Base-by-base conservation (phyloP, 129 eudicot genomes). In the carrot (Daucus carota) region DNA sequence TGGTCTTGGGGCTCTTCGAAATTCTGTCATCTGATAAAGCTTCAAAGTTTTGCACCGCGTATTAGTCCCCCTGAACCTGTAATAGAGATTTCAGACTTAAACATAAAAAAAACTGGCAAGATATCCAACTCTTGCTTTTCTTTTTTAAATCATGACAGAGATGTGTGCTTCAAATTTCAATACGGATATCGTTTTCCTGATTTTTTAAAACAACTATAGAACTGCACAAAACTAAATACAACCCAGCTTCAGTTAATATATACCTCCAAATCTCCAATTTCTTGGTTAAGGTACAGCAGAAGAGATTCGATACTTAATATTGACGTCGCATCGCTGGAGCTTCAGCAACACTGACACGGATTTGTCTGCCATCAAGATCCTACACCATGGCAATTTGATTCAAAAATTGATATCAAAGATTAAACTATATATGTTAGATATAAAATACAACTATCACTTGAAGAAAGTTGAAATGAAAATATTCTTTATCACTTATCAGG, bases 351-450 rank as follows among this genome's bases (percentile, higher is more conserved):
- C 91, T 85, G 38, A 93, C 98, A 72, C 98, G 92, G 67, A 93
- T 93, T 79, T 87, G 62, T 76, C 98, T 81, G 9, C 98, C 98
- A 77, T 93, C 86, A 32, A 93, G 91, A 77, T 93, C 96, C 98
- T 93, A 85, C 82, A 79, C 22, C 28, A 67, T 43, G 22, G 67
- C 32, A 17, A 38, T 24, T 66, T 45, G 44, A 42, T 59, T 14
- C 16, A 16, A 13, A 40, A 28, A 60, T 31, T 44, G 26, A 48
- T 38, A 46, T 26, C 24, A 74, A 5, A 28, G 41, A 16, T 10
- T 17, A 65, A 15, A 15, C 29, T 14, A 57, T 18, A 17, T 5
- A 72, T 44, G 9, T 29, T 63, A 5, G 8, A 31, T 63, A 9
- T 13, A 14, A 29, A 63, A 1, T 62, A 14, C 7, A 62, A 62